Evolutionary conservation across 768 basidiomycete species (phyloP).

Genomic region (Plicaturopsis crispa): DNA sequence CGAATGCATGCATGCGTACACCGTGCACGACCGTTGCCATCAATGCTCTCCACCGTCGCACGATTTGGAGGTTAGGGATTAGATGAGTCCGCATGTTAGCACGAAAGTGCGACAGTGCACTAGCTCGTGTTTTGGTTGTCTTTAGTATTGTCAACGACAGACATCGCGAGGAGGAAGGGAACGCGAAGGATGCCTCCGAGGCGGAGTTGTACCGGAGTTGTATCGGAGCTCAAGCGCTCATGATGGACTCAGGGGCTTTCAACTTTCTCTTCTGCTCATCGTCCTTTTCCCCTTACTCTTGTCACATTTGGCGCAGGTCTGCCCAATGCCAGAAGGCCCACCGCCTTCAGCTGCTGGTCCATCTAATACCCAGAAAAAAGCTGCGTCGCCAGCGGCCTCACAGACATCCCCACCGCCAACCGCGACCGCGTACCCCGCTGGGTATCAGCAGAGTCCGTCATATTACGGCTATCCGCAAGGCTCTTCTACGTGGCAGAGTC

Average conservation of each 20-base stretch:
- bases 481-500: conserved; percentile 12
- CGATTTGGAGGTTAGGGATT: too few relatives aligned
- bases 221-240: neutral
- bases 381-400: too few relatives aligned
- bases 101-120: too few relatives aligned
- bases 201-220: neutral
- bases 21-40: too few relatives aligned
- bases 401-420: neutral
- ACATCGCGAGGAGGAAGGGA: too few relatives aligned
- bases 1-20: too few relatives aligned
- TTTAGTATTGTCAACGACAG: neutral
- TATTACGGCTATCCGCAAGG: conserved; percentile 3
- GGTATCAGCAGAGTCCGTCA: neutral
- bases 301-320: neutral
- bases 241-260: neutral
- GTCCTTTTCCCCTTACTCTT: neutral
- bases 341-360: conserved; percentile 33
- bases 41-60: too few relatives aligned
- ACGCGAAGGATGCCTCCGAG: neutral
- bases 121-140: neutral
- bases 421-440: neutral
- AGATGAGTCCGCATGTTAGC: too few relatives aligned
- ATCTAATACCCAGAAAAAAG: too few relatives aligned
- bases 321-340: conserved; percentile 30
- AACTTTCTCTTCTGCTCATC: neutral